A percentile compares a stretch with the other conserved stretches of the same genome.
These are phyloP conservation scores for Spiraea crenata DNA, from an alignment of 331 rosid genomes.

Conservation along the genomic window DNA sequence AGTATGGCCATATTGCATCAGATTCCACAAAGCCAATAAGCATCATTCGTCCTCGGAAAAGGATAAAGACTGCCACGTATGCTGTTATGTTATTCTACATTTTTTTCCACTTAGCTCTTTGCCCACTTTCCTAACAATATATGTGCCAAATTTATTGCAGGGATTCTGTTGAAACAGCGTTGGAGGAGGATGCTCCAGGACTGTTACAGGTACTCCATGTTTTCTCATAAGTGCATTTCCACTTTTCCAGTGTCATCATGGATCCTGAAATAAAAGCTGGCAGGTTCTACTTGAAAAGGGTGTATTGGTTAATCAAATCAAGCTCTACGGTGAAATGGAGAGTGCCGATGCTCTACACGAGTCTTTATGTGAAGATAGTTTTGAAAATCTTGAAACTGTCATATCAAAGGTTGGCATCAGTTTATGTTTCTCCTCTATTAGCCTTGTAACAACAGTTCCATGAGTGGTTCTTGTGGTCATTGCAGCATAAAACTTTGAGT, in stretches of 20 bases:
- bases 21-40: slow-evolving; percentile 42
- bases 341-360: slow-evolving; percentile 66
- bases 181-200: slow-evolving; percentile 98
- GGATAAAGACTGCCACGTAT: slow-evolving; percentile 90
- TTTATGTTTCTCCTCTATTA: slow-evolving; percentile 20
- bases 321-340: slow-evolving; percentile 74
- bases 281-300: slow-evolving; percentile 80
- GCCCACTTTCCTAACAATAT: slow-evolving; percentile 16
- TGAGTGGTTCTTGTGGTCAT: not conserved
- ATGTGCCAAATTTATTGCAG: slow-evolving; percentile 42
- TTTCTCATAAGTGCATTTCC: slow-evolving; percentile 24
- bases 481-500: not conserved
- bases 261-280: slow-evolving; percentile 34
- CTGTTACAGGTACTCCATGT: slow-evolving; percentile 69
- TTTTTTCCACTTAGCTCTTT: not conserved
- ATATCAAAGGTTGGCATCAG: slow-evolving; percentile 60
- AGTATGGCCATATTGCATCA: slow-evolving; percentile 23
- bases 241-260: slow-evolving; percentile 27
- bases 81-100: not conserved
- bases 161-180: slow-evolving; percentile 77
- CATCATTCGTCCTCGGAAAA: slow-evolving; percentile 45
- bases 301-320: slow-evolving; percentile 67
- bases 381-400: slow-evolving; percentile 72
- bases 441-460: slow-evolving; percentile 7
- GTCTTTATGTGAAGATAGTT: slow-evolving; percentile 59